Base-by-base conservation (phyloP, 768 basidiomycete species). In the Austroboletus eburneus region DNA sequence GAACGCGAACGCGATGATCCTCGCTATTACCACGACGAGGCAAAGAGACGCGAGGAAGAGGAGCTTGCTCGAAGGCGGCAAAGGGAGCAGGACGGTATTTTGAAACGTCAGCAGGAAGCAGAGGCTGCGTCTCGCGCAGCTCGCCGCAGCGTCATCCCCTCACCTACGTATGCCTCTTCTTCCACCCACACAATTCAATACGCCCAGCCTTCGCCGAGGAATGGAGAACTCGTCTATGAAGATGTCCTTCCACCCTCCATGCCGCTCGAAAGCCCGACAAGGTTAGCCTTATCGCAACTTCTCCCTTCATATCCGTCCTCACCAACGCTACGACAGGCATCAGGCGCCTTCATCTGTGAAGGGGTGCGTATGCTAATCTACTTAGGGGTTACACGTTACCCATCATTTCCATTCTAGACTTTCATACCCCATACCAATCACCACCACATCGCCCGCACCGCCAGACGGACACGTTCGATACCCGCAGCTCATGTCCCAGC, bases 401-500 rank as follows among this genome's bases (percentile, higher is more conserved):
- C 39, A 56, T 45, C 42, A 39, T 45, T 63, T 54, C 46, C 46
- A 42, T 52, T 60, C 48, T 16, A 68, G 71, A 3, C 56, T 51
- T 29, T 50, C 63, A 47, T 77, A 79, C 55, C 78, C 77, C 16
- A 68, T 76, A 23, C 83, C 84, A 29, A 70, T 84, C 39, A 87
- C 85, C 1, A 87, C 86, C 9, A 83, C 87, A 24, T 79, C 83
- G 4, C 72, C 79, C n/a, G 77, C 81, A 14, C 71, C 73, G 5
- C 71, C 74, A 29, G 66, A 72, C 16, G 67, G 70, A 14, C 58
- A 69, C 17, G 66, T 83, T 44, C 73, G 73, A 27, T 87, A 86
- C 56, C 86, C 87, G 1, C 71, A 78, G 14, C 76, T 90, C 27
- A 91, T 91, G 88, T 81, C 83, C 1, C 77, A 78, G 46, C 89